Conservation (phyloP, 2,329 filamentous ascomycete species). For the Blumeria graminis region DNA sequence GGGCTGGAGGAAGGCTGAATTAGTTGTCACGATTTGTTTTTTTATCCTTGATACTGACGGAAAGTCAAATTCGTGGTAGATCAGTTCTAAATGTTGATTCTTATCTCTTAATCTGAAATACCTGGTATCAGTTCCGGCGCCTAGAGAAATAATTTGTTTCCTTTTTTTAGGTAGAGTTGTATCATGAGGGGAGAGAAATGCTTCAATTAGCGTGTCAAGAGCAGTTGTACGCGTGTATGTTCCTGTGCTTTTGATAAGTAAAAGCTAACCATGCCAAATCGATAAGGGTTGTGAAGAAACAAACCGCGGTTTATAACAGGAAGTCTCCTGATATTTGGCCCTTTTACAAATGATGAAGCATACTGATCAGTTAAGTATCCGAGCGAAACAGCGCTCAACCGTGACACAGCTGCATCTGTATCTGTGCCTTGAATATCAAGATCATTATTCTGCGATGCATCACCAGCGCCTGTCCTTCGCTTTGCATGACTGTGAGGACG, state of each 20-base stretch:
- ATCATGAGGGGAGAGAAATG: conserved; percentile 31
- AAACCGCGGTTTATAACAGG: conserved; percentile 87
- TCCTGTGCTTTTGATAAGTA: conserved; percentile 23
- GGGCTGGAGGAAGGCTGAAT: conserved; percentile 3
- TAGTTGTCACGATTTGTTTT: conserved; percentile 5
- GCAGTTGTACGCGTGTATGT: conserved; percentile 80
- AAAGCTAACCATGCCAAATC: not conserved
- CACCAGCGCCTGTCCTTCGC: conserved; percentile 8
- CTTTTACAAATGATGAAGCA: conserved; percentile 41
- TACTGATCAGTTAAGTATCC: conserved; percentile 72
- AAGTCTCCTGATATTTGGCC: conserved; percentile 35
- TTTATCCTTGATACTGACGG: conserved; percentile 42
- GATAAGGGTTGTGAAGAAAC: conserved; percentile 6
- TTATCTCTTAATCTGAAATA: conserved; percentile 40
- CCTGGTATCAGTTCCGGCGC: conserved; percentile 82
- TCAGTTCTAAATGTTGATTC: conserved; percentile 19
- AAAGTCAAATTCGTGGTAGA: conserved; percentile 91
- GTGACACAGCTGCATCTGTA: conserved; percentile 68
- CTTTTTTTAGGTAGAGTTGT: conserved; percentile 9
- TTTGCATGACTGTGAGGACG: conserved; percentile 16
- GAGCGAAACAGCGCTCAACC: conserved; percentile 64
- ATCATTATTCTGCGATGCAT: conserved; percentile 30
- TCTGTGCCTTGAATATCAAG: conserved; percentile 69
- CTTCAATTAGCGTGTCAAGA: conserved; percentile 51
- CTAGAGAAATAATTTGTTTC: conserved; percentile 73